Base-by-base conservation (phyloP, 257 asterid species). In the Fraxinus anomala region DNA sequence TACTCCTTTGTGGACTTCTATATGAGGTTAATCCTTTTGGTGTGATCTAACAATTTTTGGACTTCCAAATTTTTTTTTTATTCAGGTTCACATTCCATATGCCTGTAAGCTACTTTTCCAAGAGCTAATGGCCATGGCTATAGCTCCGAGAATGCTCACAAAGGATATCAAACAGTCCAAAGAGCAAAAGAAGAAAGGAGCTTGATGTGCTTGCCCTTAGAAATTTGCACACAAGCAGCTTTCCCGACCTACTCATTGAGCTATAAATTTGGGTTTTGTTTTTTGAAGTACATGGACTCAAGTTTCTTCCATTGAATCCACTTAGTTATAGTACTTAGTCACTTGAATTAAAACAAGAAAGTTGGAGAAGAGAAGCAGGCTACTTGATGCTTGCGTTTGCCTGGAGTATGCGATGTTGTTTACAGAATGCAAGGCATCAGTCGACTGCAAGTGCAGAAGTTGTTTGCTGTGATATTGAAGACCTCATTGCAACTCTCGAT, bases 121-220 rank as follows among this genome's bases (percentile, higher is more conserved):
- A 80, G 99, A 95, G 89, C 92, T 95, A 5, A 93, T 95, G 98
- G 73, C 99, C 16, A 95, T 93, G 99, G 99, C 99, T 51, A 91
- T 94, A 76, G 99, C 99, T 71, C 99, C 99, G 9, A 87, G 98
- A 82, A 91, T 93, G 98, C 88, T 95, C 4, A 95, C 96, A 13
- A 91, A 89, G 88, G 97, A 91, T 79, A 88, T 93, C 17, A 89
- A 89, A 65, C 88, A 80, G 73, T 67, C 83, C 73, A 92, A 88
- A 82, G 89, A 80, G 71, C 90, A 76, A 76, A 91, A 87, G 89
- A 92, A 85, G 86, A 92, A 78, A 80, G 90, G 87, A 61, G 86
- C 79, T 70, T 87, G 82, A 83, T 65, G 28, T 63, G 54, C 19
- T 44, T 44, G 54, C 5, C 54, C 54, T 5, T 0, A 13, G 17